Base-by-base conservation (phyloP, 257 asterid genomes). In the Haberlea rhodopensis region DNA sequence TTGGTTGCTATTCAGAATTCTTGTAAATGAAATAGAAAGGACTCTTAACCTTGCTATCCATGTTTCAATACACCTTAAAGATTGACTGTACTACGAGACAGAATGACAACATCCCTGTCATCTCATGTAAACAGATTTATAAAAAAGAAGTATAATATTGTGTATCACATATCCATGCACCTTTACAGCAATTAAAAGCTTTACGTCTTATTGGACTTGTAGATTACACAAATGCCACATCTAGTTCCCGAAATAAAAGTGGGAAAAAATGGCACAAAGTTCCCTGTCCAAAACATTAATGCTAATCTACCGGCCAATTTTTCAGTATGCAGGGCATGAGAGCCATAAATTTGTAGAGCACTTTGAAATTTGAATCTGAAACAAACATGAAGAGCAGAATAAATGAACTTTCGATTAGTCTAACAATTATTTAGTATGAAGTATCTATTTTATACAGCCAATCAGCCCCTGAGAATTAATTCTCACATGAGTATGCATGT, bases 11-110 rank as follows among this genome's bases (percentile, higher is more conserved):
- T 21, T 53, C 19, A 40, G 34, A 37, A 21, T 20, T 37, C 31
- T 23, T 29, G 46, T n/a, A 61, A 16, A 45, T 31, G 34, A 67
- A 61, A 70, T 13, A 27, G 24, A 21, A 29, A 18, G 24, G 7
- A 22, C 60, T 2, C 28, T 28, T 25, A 37, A 18, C 23, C 28
- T 22, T 65, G 18, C 27, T 63, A 40, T 31, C 28, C 43, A 8
- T 53, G 48, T 25, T 22, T 55, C 9, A 28, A 23, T 9, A 37
- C 9, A 37, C 54, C 57, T 11, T 66, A 60, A 53, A 28, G 34
- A 43, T 46, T 15, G 32, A 53, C 45, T 62, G 11, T 34, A 22
- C 24, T 34, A 8, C 31, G 11, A 11, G 52, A 9, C 5, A 21
- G 25, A 27, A 31, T 15, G 18, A 29, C 21, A 37, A 34, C 32